Conservation (phyloP, 2,329 filamentous ascomycete genomes). For the Pseudopithomyces chartarum region DNA sequence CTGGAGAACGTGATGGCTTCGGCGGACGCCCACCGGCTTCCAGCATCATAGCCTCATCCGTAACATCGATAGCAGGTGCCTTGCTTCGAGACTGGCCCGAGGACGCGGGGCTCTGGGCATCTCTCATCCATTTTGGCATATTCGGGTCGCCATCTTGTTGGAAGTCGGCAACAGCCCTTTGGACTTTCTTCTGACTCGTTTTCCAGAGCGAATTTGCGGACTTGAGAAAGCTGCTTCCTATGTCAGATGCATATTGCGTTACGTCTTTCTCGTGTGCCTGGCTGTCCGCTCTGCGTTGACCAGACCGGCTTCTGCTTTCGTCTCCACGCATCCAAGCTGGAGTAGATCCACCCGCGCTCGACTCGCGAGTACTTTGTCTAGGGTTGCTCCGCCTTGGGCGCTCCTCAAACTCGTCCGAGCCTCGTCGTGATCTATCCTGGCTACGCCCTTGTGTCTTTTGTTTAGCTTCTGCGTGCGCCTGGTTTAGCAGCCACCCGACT, state of each 20-base stretch:
- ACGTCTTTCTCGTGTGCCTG: slow-evolving; percentile 71
- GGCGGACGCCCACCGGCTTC: slow-evolving; percentile 68
- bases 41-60: slow-evolving; percentile 73
- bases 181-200: slow-evolving; percentile 87
- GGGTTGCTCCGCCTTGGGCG: slow-evolving; percentile 26
- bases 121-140: slow-evolving; percentile 96
- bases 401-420: slow-evolving; percentile 32
- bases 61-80: slow-evolving; percentile 38
- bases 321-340: slow-evolving; percentile 70
- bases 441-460: slow-evolving; percentile 61
- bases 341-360: slow-evolving; percentile 40
- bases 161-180: slow-evolving; percentile 89
- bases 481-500: slow-evolving; percentile 86
- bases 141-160: slow-evolving; percentile 72
- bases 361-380: slow-evolving; percentile 37
- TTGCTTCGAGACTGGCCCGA: slow-evolving; percentile 23
- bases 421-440: slow-evolving; percentile 30
- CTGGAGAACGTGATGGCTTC: slow-evolving; percentile 39
- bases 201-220: slow-evolving; percentile 97
- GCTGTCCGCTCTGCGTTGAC: slow-evolving; percentile 57
- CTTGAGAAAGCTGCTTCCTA: slow-evolving; percentile 86
- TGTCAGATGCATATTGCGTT: slow-evolving; percentile 77
- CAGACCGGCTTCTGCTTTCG: slow-evolving; percentile 55
- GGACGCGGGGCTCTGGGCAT: slow-evolving; percentile 55
- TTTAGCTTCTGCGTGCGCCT: slow-evolving; percentile 83